phyloP scores from a whole-genome alignment of 208 protist species.

The Angomonas deanei region DNA sequence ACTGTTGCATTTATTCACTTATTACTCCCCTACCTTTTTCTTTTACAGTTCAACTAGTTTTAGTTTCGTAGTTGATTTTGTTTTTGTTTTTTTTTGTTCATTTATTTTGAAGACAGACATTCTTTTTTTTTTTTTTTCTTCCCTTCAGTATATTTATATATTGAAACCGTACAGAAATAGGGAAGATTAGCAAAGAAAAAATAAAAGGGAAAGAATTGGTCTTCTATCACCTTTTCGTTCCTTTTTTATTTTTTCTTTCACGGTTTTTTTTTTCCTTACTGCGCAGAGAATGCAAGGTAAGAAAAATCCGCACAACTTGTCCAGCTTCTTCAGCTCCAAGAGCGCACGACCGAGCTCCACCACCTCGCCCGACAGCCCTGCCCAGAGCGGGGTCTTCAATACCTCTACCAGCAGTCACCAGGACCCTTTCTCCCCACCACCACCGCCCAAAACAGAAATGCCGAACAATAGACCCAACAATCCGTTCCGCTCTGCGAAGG shows the following conservation, averaged over 20 bases:
- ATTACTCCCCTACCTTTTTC: neutral
- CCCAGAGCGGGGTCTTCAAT: neutral
- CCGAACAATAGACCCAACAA: neutral
- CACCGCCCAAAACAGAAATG: neutral
- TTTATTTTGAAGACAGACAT: neutral
- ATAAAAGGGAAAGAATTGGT: too few relatives aligned
- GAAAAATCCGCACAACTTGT: neutral
- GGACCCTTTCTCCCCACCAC: neutral
- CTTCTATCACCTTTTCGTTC: too few relatives aligned
- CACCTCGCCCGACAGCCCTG: neutral
- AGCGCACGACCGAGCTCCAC: neutral
- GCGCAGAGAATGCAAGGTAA: neutral
- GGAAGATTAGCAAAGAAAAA: too few relatives aligned
- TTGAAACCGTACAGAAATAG: too few relatives aligned
- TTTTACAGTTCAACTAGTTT: too few relatives aligned
- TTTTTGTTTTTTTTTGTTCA: slow-evolving; percentile 6
- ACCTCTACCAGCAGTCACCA: neutral
- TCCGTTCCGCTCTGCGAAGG: neutral
- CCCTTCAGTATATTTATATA: slow-evolving; percentile 9
- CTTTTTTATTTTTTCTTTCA: too few relatives aligned
- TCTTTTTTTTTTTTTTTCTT: slow-evolving; percentile 8
- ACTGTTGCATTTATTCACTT: neutral
- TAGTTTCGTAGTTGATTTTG: too few relatives aligned
- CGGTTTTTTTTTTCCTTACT: too few relatives aligned
- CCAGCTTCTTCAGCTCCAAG: neutral